Evolutionary conservation across 108 stramenopile genomes (phyloP).

Genomic region (Skeletonema tropicum): DNA sequence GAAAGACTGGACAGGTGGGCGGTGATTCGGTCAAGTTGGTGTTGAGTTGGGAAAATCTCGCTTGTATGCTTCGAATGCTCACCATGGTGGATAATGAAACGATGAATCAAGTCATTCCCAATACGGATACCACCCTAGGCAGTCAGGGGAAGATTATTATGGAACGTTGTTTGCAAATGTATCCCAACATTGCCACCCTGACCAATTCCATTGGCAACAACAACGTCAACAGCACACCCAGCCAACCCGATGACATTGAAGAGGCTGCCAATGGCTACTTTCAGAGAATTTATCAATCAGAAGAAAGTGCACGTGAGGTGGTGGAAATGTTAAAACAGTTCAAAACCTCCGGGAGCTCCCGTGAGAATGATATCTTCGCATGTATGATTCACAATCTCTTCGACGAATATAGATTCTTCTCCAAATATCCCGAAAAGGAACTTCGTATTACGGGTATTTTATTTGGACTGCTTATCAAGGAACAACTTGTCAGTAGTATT

Average conservation of each 20-base stretch:
- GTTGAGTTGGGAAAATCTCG: constrained; percentile 79
- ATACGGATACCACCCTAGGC: constrained; percentile 56
- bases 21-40: constrained; percentile 28
- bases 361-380: constrained; percentile 98
- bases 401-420: constrained; percentile 98
- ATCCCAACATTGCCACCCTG: constrained; percentile 53
- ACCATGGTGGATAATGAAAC: constrained; percentile 57
- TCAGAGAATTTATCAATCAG: constrained; percentile 96
- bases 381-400: constrained; percentile 99
- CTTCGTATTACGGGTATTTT: constrained; percentile 98
- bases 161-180: constrained; percentile 62
- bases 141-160: constrained; percentile 71
- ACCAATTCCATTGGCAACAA: constrained; percentile 19
- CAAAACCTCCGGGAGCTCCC: constrained; percentile 88
- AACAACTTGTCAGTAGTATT: constrained; percentile 96
- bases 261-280: constrained; percentile 96
- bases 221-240: constrained; percentile 32
- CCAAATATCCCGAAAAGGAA: constrained; percentile 98
- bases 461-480: constrained; percentile 97
- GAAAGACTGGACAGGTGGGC: background rate
- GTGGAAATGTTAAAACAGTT: constrained; percentile 96
- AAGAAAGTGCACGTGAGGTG: constrained; percentile 93
- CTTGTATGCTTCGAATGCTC: constrained; percentile 61
- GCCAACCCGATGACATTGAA: constrained; percentile 86
- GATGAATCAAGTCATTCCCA: constrained; percentile 54